phyloP scores from a whole-genome alignment of 371 early-diverging fungal species.

The Mortierella sp. region DNA sequence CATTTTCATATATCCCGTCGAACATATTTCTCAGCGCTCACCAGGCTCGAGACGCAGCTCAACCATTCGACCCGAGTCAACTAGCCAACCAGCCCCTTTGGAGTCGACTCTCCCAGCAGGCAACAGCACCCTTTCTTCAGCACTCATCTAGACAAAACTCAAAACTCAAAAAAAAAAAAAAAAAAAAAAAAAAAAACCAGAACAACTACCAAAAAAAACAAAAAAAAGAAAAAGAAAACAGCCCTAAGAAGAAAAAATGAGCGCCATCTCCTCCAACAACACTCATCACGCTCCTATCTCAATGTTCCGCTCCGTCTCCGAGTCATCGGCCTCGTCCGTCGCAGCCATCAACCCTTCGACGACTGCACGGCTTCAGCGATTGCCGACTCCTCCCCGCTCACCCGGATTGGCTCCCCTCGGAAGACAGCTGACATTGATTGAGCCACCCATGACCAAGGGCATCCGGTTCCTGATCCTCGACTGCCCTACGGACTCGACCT shows the following conservation, averaged over 20 bases:
- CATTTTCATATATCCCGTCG: no score
- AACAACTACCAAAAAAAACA: no score
- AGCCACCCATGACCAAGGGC: conserved; percentile 60
- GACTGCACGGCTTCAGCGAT: conserved; percentile 40
- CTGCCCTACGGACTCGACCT: conserved; percentile 86
- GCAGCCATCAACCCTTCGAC: conserved; percentile 39
- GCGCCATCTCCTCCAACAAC: conserved; percentile 12
- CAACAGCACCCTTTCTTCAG: neutral
- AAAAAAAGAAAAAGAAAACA: no score
- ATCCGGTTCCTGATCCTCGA: conserved; percentile 90
- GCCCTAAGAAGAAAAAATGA: conserved; percentile 11
- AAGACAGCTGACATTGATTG: conserved; percentile 69
- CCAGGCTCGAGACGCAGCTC: no score
- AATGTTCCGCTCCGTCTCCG: conserved; percentile 29
- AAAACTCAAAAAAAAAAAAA: neutral
- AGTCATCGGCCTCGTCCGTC: conserved; percentile 18
- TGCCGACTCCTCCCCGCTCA: conserved; percentile 53
- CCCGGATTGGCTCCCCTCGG: conserved; percentile 58
- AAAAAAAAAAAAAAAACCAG: no score
- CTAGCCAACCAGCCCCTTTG: neutral
- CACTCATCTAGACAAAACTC: no score
- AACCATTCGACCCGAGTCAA: neutral
- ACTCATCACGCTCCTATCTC: conserved; percentile 3
- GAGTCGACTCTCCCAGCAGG: neutral
- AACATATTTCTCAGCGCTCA: no score